Base-by-base conservation (phyloP, 2,329 filamentous ascomycete genomes). In the Neoarthrinium moseri region DNA sequence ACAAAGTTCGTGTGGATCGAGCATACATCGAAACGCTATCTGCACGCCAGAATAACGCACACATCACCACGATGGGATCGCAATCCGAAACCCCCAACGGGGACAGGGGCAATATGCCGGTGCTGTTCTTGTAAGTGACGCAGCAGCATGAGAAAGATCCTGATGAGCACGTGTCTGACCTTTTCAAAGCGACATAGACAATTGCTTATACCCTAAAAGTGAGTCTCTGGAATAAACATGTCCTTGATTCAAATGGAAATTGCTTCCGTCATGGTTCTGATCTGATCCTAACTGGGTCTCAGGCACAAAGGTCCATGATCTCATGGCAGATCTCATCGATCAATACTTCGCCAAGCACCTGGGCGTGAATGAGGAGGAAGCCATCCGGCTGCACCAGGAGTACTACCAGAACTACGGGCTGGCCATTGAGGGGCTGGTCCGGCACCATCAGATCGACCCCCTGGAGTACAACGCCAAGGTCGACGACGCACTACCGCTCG, bases 381-480 rank as follows among this genome's bases (percentile, higher is more conserved):
- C 94, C n/a, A 82, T 82, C 49, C 80, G 85, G 58, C 81, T 99
- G 21, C 94, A 97, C 68, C 77, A 83, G 65, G 88, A 91, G 58
- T 99, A 99, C 73, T 99, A 97, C 73, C 86, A 84, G 60, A 91
- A 89, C 65, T 99, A 99, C 64, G 94, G 95, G 23, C 81, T 99
- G n/a, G 94, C 94, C 23, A 95, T 99, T 53, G 91, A 97, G 70
- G 94, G 94, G 2, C 79, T 99, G 1, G 89, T 96, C 29, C 84
- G 90, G 8, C 88, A 96, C 68, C 94, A 99, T 72, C 84, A 95
- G 67, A 95, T 99, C 58, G 89, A 97, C 60, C 89, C 94, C 1
- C 75, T 99, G 5, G 91, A 95, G 45, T 99, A 97, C 74, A 99
- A 99, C 66, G 71, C 80, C 53, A 86, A 95, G 68, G 94, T 99